Conservation (phyloP, 176 grass and related monocot species). For the Oryza punctata region DNA sequence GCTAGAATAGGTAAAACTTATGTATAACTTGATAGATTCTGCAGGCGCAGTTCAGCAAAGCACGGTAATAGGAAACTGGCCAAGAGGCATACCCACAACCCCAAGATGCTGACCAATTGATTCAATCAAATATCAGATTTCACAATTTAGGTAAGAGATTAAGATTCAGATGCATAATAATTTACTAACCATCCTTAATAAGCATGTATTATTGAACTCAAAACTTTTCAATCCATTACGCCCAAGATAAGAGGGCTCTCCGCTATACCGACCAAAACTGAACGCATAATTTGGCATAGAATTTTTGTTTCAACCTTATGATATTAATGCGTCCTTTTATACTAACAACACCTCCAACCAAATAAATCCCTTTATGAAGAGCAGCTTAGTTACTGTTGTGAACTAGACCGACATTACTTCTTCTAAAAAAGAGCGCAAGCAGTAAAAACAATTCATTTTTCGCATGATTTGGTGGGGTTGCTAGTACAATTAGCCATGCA, state of each 20-base stretch:
- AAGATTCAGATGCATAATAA: constrained; percentile 19
- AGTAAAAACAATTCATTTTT: neutral
- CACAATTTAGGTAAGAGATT: constrained; percentile 22
- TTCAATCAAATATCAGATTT: constrained; percentile 10
- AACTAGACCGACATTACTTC: neutral
- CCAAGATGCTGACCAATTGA: neutral
- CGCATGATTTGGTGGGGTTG: neutral
- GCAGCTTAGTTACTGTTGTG: neutral
- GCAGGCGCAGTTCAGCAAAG: neutral
- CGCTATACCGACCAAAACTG: neutral
- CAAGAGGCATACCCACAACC: neutral
- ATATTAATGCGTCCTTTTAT: neutral
- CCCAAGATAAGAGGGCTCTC: neutral
- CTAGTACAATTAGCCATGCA: constrained; percentile 13
- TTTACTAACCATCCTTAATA: constrained; percentile 1
- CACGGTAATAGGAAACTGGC: neutral
- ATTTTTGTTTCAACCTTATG: neutral
- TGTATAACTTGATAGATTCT: constrained; percentile 6
- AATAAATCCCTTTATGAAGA: constrained; percentile 22
- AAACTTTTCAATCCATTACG: constrained; percentile 14
- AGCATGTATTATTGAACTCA: neutral
- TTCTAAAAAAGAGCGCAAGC: neutral
- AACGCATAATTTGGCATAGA: neutral
- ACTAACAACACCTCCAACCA: neutral
- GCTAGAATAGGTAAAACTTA: neutral